Evolutionary conservation across 768 basidiomycete species (phyloP).

Genomic region (Mycena maculata): DNA sequence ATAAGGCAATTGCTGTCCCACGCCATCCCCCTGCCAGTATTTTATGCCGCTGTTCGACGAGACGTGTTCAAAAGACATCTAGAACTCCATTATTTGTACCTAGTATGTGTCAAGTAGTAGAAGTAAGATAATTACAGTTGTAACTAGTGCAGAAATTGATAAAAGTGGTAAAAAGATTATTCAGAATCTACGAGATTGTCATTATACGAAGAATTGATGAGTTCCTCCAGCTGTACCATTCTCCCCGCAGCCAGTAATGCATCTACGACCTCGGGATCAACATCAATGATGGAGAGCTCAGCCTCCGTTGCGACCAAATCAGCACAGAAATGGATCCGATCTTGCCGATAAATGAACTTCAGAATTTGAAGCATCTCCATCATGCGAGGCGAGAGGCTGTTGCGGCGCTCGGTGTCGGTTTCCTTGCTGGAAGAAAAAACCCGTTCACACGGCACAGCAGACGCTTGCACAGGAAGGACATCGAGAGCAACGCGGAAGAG

Average conservation of each 20-base stretch:
- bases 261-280: background rate
- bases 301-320: background rate
- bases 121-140: no score
- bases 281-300: background rate
- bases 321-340: background rate
- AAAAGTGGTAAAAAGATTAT: no score
- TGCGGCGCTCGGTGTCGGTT: background rate
- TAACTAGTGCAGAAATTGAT: no score
- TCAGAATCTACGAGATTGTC: no score
- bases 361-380: background rate
- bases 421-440: constrained; percentile 23
- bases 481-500: constrained; percentile 30
- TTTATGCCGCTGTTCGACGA: no score
- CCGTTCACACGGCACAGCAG: constrained; percentile 35
- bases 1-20: no score
- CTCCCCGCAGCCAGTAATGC: background rate
- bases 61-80: no score
- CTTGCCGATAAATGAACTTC: background rate
- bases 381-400: background rate
- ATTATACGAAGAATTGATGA: background rate
- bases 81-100: no score
- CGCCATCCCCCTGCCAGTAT: no score
- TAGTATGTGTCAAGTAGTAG: no score
- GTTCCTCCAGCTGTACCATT: background rate
- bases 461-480: constrained; percentile 34